phyloP scores from a whole-genome alignment of 345 rosid genomes.

The Brassica incana region DNA sequence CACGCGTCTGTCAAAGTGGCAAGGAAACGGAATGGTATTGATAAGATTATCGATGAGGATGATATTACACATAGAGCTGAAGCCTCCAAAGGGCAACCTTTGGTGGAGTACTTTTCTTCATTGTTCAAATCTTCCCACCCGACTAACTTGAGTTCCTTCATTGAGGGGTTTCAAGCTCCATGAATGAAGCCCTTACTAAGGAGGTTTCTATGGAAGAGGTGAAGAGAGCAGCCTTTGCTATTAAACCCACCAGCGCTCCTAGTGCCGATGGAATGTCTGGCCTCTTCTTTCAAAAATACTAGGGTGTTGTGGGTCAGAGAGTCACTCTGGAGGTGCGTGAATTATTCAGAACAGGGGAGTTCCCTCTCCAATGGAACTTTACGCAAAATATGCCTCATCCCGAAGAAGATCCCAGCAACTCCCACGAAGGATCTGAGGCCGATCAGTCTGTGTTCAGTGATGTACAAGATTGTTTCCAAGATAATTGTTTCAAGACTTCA shows the following conservation, averaged over 20 bases:
- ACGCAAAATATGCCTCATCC: not conserved
- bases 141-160: not conserved
- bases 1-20: not conserved
- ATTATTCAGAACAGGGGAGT: not conserved
- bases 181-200: too few relatives aligned
- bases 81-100: not conserved
- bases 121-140: not conserved
- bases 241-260: not conserved
- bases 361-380: not conserved
- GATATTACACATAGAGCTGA: not conserved
- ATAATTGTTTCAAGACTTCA: not conserved
- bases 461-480: not conserved
- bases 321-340: not conserved
- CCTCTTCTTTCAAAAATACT: not conserved
- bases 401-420: not conserved
- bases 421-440: not conserved
- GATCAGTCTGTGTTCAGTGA: not conserved
- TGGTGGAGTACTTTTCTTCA: not conserved
- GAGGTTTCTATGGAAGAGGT: not conserved
- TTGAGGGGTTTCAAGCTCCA: not conserved
- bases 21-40: not conserved
- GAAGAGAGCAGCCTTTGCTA: not conserved
- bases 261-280: not conserved
- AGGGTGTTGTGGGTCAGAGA: not conserved
- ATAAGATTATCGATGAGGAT: not conserved